Evolutionary conservation across 2,329 filamentous ascomycete species (phyloP).

Genomic region (Thermomyces lanuginosus): DNA sequence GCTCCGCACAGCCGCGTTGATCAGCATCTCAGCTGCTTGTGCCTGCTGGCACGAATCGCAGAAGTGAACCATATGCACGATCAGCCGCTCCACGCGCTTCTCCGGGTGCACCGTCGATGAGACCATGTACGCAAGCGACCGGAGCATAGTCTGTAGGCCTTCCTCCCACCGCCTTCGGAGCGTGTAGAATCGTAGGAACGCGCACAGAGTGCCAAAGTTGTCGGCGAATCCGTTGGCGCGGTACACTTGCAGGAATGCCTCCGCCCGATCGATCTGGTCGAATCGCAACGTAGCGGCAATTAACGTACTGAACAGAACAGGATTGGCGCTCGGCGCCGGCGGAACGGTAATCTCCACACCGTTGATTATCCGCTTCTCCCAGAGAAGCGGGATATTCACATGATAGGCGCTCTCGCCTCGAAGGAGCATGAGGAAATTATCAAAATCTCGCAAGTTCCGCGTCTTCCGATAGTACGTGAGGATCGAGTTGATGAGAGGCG

Average conservation of each 20-base stretch:
- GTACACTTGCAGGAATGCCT: constrained; percentile 24
- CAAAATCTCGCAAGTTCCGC: constrained; percentile 26
- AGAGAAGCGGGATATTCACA: constrained; percentile 17
- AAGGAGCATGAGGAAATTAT: constrained; percentile 23
- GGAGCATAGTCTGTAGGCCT: constrained; percentile 17
- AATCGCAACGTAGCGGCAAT: constrained; percentile 24
- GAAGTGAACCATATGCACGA: constrained; percentile 24
- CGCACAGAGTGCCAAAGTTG: constrained; percentile 19
- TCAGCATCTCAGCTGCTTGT: constrained; percentile 16
- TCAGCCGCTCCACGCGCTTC: constrained; percentile 17
- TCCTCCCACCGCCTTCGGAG: constrained; percentile 22
- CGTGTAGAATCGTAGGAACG: constrained; percentile 24
- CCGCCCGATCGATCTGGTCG: constrained; percentile 24
- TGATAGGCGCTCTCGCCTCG: constrained; percentile 18
- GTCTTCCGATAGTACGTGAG: constrained; percentile 24
- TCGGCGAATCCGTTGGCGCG: constrained; percentile 22
- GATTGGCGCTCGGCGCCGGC: constrained; percentile 17
- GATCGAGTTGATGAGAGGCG: constrained; percentile 21
- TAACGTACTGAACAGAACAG: constrained; percentile 19
- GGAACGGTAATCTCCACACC: constrained; percentile 22
- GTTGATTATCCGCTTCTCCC: constrained; percentile 16
- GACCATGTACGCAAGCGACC: constrained; percentile 20
- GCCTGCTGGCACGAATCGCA: constrained; percentile 20
- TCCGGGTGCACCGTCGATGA: constrained; percentile 17
- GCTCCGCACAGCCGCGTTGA: constrained; percentile 20